A percentile compares a stretch with the other conserved stretches of the same genome.
These are phyloP conservation scores for Trichoderma breve DNA, from an alignment of 2,329 filamentous ascomycete species.

Conservation along the genomic window DNA sequence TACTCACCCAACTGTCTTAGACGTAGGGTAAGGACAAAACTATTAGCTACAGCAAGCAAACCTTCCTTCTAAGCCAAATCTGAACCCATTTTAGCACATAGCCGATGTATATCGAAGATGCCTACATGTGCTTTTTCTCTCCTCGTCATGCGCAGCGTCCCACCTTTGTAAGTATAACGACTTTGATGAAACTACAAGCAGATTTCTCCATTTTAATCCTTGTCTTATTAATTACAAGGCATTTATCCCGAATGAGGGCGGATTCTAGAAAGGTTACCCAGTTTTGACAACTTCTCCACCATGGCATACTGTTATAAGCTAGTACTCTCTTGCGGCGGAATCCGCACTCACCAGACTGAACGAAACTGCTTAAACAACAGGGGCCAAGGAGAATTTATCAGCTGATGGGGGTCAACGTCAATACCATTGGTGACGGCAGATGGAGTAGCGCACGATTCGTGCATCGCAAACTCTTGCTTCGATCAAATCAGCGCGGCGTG, in stretches of 20 bases:
- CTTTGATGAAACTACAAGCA: neutral
- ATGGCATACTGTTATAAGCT: neutral
- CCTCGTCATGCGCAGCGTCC: neutral
- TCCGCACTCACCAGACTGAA: neutral
- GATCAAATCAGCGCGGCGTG: neutral
- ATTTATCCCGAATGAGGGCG: neutral
- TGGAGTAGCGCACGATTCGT: neutral
- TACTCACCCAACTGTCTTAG: neutral
- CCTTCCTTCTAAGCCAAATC: too few species aligned
- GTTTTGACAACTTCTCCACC: neutral
- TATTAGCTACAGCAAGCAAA: neutral
- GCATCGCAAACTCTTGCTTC: conserved; percentile 15
- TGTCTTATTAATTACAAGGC: neutral
- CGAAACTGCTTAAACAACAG: neutral
- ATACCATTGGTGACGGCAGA: neutral
- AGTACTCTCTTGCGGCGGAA: neutral
- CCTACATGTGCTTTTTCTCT: neutral
- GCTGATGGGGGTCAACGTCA: neutral
- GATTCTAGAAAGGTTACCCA: neutral
- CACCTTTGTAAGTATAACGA: neutral
- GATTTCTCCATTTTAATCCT: neutral
- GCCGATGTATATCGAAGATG: neutral
- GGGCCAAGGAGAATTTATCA: neutral
- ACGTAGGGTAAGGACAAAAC: neutral
- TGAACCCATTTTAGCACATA: neutral